Evolutionary conservation across 768 basidiomycete species (phyloP).

Genomic region (Leucosporidium creatinivorum): DNA sequence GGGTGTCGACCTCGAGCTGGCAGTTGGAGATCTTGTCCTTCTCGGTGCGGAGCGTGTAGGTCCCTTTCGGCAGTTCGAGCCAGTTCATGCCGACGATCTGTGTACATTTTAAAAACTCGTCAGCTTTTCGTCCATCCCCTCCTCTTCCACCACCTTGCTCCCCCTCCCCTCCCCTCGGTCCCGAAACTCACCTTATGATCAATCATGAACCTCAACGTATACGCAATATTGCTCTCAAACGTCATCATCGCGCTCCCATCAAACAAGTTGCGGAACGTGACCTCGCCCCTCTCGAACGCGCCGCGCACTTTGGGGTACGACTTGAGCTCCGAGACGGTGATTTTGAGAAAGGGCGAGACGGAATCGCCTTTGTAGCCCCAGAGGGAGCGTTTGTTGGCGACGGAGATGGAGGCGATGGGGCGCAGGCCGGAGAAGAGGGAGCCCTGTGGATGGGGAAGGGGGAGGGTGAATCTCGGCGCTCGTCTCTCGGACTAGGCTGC

Average conservation of each 20-base stretch:
- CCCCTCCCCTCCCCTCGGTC: neutral
- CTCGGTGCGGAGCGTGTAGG: conserved; percentile 59
- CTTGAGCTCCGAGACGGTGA: conserved; percentile 66
- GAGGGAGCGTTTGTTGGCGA: conserved; percentile 48
- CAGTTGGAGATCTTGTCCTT: conserved; percentile 66
- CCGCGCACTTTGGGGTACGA: conserved; percentile 83
- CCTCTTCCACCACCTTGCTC: too few relatives aligned
- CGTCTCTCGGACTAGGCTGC: too few relatives aligned
- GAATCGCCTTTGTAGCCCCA: conserved; percentile 87
- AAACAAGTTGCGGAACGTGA: conserved; percentile 56
- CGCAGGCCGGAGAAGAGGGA: conserved; percentile 25
- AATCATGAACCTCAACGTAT: conserved; percentile 92
- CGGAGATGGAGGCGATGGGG: conserved; percentile 27
- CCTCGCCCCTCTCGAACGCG: conserved; percentile 75
- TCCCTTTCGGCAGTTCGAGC: conserved; percentile 83
- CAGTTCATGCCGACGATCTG: conserved; percentile 99
- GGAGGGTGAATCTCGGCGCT: neutral
- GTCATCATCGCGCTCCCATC: conserved; percentile 53
- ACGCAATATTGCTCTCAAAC: conserved; percentile 90
- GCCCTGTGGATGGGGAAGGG: neutral
- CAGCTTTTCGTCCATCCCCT: neutral
- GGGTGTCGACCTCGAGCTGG: conserved; percentile 76
- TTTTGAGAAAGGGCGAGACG: conserved; percentile 69
- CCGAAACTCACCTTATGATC: conserved; percentile 67
- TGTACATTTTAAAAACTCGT: neutral